Conservation (phyloP, 1,284 basidiomycete species). For the Ustilago esculenta region DNA sequence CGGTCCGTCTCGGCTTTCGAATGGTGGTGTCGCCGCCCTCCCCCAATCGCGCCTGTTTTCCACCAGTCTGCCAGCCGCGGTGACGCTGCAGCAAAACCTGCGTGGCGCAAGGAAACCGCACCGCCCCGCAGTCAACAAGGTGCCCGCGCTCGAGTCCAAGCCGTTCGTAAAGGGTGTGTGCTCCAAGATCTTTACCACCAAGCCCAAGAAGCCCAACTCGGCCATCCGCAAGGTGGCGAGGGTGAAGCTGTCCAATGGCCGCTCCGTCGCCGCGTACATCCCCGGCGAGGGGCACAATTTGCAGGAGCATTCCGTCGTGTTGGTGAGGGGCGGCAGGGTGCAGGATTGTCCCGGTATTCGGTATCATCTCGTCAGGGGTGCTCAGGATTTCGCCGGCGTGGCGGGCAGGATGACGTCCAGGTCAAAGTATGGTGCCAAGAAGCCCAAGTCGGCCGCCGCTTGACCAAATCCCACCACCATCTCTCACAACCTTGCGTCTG, state of each 20-base stretch:
- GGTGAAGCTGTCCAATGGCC: slow-evolving; percentile 90
- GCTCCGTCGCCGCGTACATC: slow-evolving; percentile 90
- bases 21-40: too few relatives aligned
- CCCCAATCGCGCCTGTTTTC: slow-evolving; percentile 53
- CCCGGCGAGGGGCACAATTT: slow-evolving; percentile 97
- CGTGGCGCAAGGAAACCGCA: slow-evolving; percentile 64
- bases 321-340: slow-evolving; percentile 90
- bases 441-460: slow-evolving; percentile 73
- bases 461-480: slow-evolving; percentile 16
- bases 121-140: slow-evolving; percentile 67
- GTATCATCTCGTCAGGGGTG: slow-evolving; percentile 94
- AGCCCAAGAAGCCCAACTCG: slow-evolving; percentile 98
- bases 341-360: slow-evolving; percentile 83
- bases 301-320: slow-evolving; percentile 95
- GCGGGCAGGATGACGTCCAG: slow-evolving; percentile 82
- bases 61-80: slow-evolving; percentile 45
- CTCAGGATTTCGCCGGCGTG: slow-evolving; percentile 90
- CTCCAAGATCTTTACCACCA: slow-evolving; percentile 68
- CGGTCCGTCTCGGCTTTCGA: slow-evolving; percentile 29
- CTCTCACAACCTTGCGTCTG: neutral
- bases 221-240: slow-evolving; percentile 96
- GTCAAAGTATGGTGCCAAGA: slow-evolving; percentile 95
- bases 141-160: slow-evolving; percentile 60
- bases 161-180: slow-evolving; percentile 67
- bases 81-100: slow-evolving; percentile 65